Evolutionary conservation across 2,329 filamentous ascomycete genomes (phyloP), one percentile per base, ranked within the genome.

Genomic region (Aspergillus quadrilineatus): DNA sequence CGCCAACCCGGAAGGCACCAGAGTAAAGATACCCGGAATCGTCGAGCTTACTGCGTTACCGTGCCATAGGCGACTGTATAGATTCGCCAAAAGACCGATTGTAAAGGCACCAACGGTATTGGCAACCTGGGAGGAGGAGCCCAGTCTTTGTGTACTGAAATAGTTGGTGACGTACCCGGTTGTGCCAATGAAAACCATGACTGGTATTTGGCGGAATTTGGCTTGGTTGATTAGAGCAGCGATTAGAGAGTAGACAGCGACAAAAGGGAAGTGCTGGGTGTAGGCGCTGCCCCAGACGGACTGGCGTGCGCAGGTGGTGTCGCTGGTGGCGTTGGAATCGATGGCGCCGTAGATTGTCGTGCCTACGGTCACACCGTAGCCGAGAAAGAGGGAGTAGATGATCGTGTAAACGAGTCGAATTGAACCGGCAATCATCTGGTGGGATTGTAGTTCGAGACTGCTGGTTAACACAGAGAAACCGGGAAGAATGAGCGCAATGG

Each of bases 41-140:
- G 96, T 89, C 3, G 89, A 88, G 0, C 90, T 89, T 0, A 90
- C 90, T 0, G 92, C 91, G 3, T 95, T 82, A 1, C 88, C 89
- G 69, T 92, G 90, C 17, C 87, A 72, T 34, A 79, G 66, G 4
- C 89, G 83, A 8, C 87, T 87, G 74, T 93, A 92, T 1, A 91
- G 69, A 63, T 94, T 94, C 7, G 89, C 89, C 42, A 91, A 75
- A 32, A 92, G 82, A 14, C 90, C 90, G 17, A 94, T 85, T 0
- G 84, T 83, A 50, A 94, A 80, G 0, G 90, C 89, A 29, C 89
- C 89, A 2, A 93, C 80, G 32, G 89, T 89, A 72, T 88, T 90
- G 59, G 86, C 85, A 41, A 94, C 84, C 61, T 92, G 88, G 0
- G 85, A 83, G 63, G 89, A 90, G 54, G 80, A 83, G n/a, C 80